These are phyloP conservation scores for Diutina scorzettiae DNA, from an alignment of 1,139 yeast genomes.

Conservation along the genomic window DNA sequence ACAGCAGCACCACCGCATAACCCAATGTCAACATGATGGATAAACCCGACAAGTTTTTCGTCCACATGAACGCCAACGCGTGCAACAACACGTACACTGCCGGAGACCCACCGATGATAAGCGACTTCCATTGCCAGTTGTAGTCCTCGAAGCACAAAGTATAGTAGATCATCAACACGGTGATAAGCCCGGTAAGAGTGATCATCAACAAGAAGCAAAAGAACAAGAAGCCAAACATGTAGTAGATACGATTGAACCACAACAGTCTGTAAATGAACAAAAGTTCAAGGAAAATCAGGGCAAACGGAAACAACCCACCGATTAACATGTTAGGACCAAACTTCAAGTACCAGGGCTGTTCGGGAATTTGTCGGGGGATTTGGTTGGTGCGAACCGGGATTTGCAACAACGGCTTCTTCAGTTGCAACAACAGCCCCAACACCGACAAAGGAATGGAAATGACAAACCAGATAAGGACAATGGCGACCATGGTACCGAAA, in stretches of 20 bases:
- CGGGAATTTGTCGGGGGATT: constrained; percentile 92
- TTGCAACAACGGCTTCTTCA: constrained; percentile 46
- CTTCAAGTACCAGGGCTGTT: constrained; percentile 75
- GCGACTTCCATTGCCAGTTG: constrained; percentile 95
- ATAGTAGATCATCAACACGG: constrained; percentile 72
- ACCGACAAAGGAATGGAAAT: constrained; percentile 78
- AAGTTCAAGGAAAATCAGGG: constrained; percentile 89
- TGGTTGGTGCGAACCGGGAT: constrained; percentile 84
- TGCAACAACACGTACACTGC: constrained; percentile 76
- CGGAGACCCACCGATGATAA: constrained; percentile 84
- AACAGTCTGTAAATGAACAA: constrained; percentile 78
- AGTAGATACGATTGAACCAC: constrained; percentile 90
- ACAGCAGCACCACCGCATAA: constrained; percentile 66
- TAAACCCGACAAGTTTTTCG: constrained; percentile 59
- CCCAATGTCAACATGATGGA: constrained; percentile 76
- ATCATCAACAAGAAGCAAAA: constrained; percentile 77
- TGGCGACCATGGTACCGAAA: constrained; percentile 74
- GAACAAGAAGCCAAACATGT: constrained; percentile 95
- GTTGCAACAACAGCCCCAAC: constrained; percentile 67
- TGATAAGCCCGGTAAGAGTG: constrained; percentile 69
- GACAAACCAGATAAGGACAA: constrained; percentile 73
- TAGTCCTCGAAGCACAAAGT: constrained; percentile 85
- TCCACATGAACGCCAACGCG: constrained; percentile 55
- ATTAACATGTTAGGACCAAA: constrained; percentile 56
- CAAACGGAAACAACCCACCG: constrained; percentile 91